Evolutionary conservation across 805 yeast genomes (phyloP), one percentile per base, ranked within the genome.

Genomic region (Spathaspora passalidarum): DNA sequence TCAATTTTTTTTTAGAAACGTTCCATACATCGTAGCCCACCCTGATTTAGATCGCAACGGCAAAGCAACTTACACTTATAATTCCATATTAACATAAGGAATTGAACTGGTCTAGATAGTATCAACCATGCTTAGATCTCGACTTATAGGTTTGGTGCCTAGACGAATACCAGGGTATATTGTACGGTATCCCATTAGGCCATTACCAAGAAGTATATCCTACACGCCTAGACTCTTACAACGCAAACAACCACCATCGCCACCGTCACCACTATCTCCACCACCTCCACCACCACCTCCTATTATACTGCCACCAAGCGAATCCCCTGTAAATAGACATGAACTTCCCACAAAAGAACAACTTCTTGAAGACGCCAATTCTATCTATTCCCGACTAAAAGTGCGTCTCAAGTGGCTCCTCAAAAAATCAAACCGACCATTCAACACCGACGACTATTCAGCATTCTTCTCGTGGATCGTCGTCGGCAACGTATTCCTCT

Each of bases 401-500:
- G 60, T 73, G 14, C 62, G 74, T 42, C 45, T 84, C 43, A 84
- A 82, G 61, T 90, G 97, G 96, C 61, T 81, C 1, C 63, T 94
- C 43, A 86, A 87, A 46, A 75, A 79, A 43, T 86, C 88, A 10
- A 80, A 82, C 53, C 74, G 95, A 14, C 97, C 97, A 1, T 88
- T 88, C 68, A 91, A 86, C 60, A 80, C 87, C n/a, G 98, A 94
- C 65, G 97, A 92, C 57, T 78, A 90, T 46, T 79, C 89, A 29
- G 98, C 98, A 2, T 75, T 94, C 50, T 80, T 92, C 47, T 87
- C 96, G 5, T 91, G 98, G 97, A 69, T 94, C 22, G 78, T 94
- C 41, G 84, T 94, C 60, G 95, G 97, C 2, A 92, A 94, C 58
- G 83, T 86, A 1, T 62, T 88, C 7, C 72, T 95, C 67, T 76